Conservation (phyloP, 2,329 filamentous ascomycete genomes). For the Canariomyces notabilis region DNA sequence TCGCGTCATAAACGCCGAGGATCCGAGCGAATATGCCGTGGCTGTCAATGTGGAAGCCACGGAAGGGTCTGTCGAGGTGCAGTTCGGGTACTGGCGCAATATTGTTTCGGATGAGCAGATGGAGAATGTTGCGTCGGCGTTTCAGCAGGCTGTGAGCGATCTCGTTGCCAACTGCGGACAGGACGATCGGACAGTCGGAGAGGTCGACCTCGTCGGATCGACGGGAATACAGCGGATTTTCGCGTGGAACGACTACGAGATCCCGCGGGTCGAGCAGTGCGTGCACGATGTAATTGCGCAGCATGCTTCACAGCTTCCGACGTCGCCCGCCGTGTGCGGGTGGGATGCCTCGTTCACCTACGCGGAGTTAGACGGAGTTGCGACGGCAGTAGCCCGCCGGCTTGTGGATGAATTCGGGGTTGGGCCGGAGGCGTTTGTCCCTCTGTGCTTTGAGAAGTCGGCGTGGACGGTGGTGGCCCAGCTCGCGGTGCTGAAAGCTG, state of each 20-base stretch:
- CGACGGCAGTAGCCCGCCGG: constrained; percentile 18
- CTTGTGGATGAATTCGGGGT: constrained; percentile 17
- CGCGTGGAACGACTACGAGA: constrained; percentile 21
- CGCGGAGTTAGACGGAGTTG: constrained; percentile 18
- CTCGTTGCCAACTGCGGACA: constrained; percentile 10
- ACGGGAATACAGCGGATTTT: constrained; percentile 12
- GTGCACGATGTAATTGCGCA: constrained; percentile 20
- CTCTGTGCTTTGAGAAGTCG: constrained; percentile 28
- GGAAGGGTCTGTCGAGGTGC: constrained; percentile 17
- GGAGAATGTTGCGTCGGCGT: constrained; percentile 17
- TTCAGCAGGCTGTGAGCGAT: constrained; percentile 27
- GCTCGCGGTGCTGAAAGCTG: constrained; percentile 27
- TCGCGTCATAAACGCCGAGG: constrained; percentile 20
- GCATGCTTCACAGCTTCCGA: constrained; percentile 34
- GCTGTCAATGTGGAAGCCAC: constrained; percentile 29
- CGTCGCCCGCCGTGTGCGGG: constrained; percentile 26
- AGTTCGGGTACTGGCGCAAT: constrained; percentile 24
- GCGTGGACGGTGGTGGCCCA: constrained; percentile 24
- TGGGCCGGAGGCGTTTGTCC: constrained; percentile 22
- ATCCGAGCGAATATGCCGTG: constrained; percentile 30
- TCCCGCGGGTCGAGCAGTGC: constrained; percentile 18
- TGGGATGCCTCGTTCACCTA: constrained; percentile 25
- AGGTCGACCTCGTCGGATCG: constrained; percentile 24
- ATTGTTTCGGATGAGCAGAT: constrained; percentile 23
- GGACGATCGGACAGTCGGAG: constrained; percentile 22